Base-by-base conservation (phyloP, 805 yeast species). In the Yarrowia porcina region DNA sequence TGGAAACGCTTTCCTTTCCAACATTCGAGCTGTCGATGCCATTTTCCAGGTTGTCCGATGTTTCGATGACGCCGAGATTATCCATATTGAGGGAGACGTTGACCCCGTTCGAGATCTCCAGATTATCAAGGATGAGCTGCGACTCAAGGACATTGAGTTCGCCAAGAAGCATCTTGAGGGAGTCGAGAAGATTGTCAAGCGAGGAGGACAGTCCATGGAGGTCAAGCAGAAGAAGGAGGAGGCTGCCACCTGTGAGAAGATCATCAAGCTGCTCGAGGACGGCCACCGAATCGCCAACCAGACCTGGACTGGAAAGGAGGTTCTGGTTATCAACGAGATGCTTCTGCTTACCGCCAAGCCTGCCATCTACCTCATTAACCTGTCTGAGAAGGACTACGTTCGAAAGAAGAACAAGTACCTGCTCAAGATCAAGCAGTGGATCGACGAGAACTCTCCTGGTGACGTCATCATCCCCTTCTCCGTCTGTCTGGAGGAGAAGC, bases 1-100 rank as follows among this genome's bases (percentile, higher is more conserved):
- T 68, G 99, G 99, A 73, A 94, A 94, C 76, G 96, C 96, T 67
- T 94, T 94, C 83, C 84, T 94, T 79, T 87, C 96, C 69, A 92
- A 94, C 76, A 94, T 94, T 71, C 85, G 98, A 78, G 94, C 97
- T 54, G 99, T 94, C 64, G 99, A 94, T 82, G 97, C 97, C 66
- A 87, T 94, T 68, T 94, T 89, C 80, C 98, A 94, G 80, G 97
- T 94, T 67, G 98, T 94, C 57, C 87, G 99, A 78, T 89, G 96
- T 78, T 94, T 94, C 72, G 97, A 91, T 73, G 99, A 94, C 76
- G 96, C 97, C 38, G 99, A 94, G 74, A 94, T 94, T 71, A 91
- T 92, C 70, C 99, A 94, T 78, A 89, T 94, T 71, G 97, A 91
- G 79, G 94, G 94, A 74, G 97, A 92, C 71, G 99, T 94, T 66